Percentiles rank a stretch among this genome's conserved stretches.
Conservation (phyloP, 192 early-diverging fungal species). For the Coemansia sp. region DNA sequence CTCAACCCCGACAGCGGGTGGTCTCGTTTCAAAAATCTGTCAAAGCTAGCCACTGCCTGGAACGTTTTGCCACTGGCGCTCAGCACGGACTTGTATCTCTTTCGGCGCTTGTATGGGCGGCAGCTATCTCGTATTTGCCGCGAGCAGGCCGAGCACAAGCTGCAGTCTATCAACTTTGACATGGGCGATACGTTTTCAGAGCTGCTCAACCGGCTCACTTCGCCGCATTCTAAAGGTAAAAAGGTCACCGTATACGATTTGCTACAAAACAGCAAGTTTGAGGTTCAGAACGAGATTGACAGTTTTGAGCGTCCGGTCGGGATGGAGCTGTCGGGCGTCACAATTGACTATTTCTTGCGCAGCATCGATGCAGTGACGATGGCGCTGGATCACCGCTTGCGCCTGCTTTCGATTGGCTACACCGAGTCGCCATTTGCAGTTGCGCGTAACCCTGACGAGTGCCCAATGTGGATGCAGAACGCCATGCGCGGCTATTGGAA, state of each 20-base stretch:
- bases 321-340: constrained; percentile 35
- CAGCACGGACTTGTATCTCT: constrained; percentile 33
- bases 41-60: constrained; percentile 41
- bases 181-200: constrained; percentile 50
- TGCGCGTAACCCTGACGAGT: constrained; percentile 15
- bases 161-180: constrained; percentile 48
- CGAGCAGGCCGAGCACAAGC: constrained; percentile 53
- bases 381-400: constrained; percentile 45
- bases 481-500: constrained; percentile 54
- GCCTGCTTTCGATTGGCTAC: constrained; percentile 30
- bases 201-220: constrained; percentile 24
- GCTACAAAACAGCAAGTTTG: constrained; percentile 46
- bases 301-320: constrained; percentile 26
- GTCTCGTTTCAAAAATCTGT: constrained; percentile 15
- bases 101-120: constrained; percentile 44
- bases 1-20: background rate
- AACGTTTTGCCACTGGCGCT: constrained; percentile 46
- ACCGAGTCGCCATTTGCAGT: constrained; percentile 33
- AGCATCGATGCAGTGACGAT: constrained; percentile 51
- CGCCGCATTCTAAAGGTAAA: constrained; percentile 20
- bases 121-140: constrained; percentile 46
- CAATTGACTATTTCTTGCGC: constrained; percentile 38
- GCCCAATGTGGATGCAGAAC: constrained; percentile 51
- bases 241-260: constrained; percentile 47
- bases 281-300: constrained; percentile 21